Evolutionary conservation across 1,284 basidiomycete species (phyloP).

Genomic region (Limonomyces culmigenus): DNA sequence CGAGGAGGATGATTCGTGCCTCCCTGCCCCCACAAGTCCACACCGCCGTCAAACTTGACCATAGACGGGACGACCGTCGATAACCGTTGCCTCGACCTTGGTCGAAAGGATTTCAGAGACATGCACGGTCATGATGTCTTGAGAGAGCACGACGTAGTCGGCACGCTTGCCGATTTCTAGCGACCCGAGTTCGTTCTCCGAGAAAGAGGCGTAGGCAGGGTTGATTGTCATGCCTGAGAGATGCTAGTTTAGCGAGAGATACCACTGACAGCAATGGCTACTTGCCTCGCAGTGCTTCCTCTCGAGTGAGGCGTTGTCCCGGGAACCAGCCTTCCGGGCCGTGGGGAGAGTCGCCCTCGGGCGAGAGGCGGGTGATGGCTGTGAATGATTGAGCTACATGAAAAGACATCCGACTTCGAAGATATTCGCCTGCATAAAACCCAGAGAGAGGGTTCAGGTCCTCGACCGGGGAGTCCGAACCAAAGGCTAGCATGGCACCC

Average conservation of each 20-base stretch:
- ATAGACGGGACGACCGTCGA: slow-evolving; percentile 62
- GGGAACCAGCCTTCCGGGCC: slow-evolving; percentile 79
- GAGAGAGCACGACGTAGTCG: slow-evolving; percentile 70
- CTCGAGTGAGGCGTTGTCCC: slow-evolving; percentile 57
- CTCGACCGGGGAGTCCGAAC: slow-evolving; percentile 87
- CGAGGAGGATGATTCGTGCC: too few species aligned
- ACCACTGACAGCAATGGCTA: not conserved
- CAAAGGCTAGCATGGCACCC: slow-evolving; percentile 50
- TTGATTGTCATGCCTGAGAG: slow-evolving; percentile 52
- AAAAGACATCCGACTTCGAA: too few species aligned
- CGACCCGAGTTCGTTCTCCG: slow-evolving; percentile 54
- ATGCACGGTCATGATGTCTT: slow-evolving; percentile 64
- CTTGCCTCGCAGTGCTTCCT: slow-evolving; percentile 52
- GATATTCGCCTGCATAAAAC: too few species aligned
- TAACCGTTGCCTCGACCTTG: slow-evolving; percentile 55
- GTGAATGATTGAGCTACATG: too few species aligned
- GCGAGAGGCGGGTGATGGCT: slow-evolving; percentile 62
- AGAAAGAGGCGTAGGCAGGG: slow-evolving; percentile 77
- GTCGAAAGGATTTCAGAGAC: slow-evolving; percentile 48
- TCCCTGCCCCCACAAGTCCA: too few species aligned
- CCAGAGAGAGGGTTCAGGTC: slow-evolving; percentile 57
- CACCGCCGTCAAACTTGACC: slow-evolving; percentile 33
- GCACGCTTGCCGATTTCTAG: slow-evolving; percentile 66
- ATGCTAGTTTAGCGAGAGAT: slow-evolving; percentile 1
- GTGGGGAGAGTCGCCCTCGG: slow-evolving; percentile 63